phyloP scores from a whole-genome alignment of 352 stramenopile species.

The Phytophthora tubulina region DNA sequence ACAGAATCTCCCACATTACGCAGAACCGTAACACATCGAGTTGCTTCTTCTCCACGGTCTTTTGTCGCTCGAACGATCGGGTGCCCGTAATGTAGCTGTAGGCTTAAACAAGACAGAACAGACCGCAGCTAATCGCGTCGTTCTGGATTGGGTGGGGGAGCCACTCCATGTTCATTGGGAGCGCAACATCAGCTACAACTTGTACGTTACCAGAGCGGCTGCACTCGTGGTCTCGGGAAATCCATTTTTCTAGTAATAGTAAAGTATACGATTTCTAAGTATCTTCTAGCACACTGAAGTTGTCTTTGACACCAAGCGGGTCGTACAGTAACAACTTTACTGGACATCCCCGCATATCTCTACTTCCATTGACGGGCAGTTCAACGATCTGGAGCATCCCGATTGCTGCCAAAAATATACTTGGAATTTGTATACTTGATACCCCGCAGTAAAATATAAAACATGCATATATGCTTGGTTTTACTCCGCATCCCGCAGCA shows the following conservation, averaged over 20 bases:
- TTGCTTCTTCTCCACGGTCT: too few species aligned
- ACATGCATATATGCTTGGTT: too few species aligned
- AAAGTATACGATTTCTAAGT: neutral
- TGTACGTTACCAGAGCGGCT: too few species aligned
- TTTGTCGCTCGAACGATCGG: too few species aligned
- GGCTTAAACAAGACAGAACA: neutral
- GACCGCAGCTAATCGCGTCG: neutral
- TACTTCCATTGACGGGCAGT: too few species aligned
- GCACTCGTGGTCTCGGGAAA: neutral
- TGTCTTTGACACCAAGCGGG: neutral
- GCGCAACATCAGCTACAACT: too few species aligned
- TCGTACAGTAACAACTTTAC: neutral
- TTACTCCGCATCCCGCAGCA: too few species aligned
- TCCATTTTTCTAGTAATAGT: neutral
- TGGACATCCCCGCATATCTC: too few species aligned
- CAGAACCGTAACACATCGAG: neutral
- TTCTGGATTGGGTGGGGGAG: neutral
- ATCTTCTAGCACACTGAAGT: too few species aligned
- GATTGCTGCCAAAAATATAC: too few species aligned
- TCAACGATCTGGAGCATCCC: neutral
- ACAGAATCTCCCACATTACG: neutral
- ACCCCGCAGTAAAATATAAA: too few species aligned
- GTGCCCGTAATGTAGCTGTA: neutral
- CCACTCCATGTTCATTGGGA: neutral
- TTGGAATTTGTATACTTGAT: too few species aligned